These are phyloP conservation scores for Rhodotorula mucilaginosa DNA, from an alignment of 1,284 basidiomycete species.

Conservation along the genomic window DNA sequence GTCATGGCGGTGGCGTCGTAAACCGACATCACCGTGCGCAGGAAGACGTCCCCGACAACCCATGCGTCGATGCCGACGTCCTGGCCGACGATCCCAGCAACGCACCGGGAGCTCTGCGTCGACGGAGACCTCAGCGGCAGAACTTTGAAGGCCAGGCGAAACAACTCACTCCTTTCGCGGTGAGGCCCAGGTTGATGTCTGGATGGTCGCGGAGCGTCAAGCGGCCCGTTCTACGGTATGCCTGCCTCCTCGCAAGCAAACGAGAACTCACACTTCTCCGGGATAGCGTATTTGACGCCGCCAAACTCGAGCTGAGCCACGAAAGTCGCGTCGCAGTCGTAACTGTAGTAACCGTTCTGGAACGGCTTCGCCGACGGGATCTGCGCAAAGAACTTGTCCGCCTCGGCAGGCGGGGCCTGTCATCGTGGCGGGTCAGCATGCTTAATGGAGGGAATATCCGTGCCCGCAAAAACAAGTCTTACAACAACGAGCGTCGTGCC, in stretches of 20 bases:
- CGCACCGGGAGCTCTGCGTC: conserved; percentile 26
- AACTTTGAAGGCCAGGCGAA: too few relatives aligned
- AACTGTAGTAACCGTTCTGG: conserved; percentile 38
- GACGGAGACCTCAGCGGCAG: too few relatives aligned
- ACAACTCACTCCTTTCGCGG: conserved; percentile 17
- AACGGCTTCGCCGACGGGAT: conserved; percentile 52
- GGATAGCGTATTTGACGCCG: conserved; percentile 9
- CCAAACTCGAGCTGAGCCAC: conserved; percentile 8
- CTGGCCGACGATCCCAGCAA: conserved; percentile 46
- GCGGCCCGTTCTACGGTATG: rapidly evolving
- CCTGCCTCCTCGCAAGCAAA: too few relatives aligned
- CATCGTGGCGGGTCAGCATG: conserved; percentile 42
- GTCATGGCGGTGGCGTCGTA: conserved; percentile 51
- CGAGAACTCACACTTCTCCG: not conserved
- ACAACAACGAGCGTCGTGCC: conserved; percentile 55
- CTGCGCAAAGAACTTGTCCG: conserved; percentile 52
- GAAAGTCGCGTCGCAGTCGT: not conserved
- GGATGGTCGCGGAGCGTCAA: not conserved
- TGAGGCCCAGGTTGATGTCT: conserved; percentile 41
- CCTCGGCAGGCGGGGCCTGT: conserved; percentile 45
- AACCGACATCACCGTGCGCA: conserved; percentile 46
- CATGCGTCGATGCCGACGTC: conserved; percentile 48
- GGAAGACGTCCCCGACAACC: conserved; percentile 41
- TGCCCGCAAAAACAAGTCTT: not conserved
- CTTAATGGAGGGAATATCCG: not conserved